Conservation (phyloP, 352 stramenopile genomes). For the Albugo laibachii region DNA sequence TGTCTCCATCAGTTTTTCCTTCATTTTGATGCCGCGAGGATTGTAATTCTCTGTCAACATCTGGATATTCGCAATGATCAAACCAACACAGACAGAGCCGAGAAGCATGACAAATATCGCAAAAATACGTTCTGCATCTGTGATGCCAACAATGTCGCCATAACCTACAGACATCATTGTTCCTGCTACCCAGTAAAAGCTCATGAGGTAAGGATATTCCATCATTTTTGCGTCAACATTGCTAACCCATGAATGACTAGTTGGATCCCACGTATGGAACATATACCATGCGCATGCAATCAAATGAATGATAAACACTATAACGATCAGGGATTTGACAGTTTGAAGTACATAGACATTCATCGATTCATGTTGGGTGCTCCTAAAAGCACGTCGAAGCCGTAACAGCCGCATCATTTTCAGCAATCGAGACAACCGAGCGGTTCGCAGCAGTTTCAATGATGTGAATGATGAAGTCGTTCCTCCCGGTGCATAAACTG, state of each 20-base stretch:
- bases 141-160: conserved; percentile 76
- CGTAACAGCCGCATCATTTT: conserved; percentile 56
- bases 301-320: conserved; percentile 66
- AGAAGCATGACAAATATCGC: conserved; percentile 71
- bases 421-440: conserved; percentile 43
- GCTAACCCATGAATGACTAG: conserved; percentile 49
- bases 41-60: conserved; percentile 86
- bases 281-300: conserved; percentile 58
- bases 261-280: conserved; percentile 66
- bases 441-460: conserved; percentile 53
- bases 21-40: conserved; percentile 42
- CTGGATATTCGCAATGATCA: conserved; percentile 86
- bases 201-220: conserved; percentile 61
- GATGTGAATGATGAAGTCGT: conserved; percentile 27
- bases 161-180: conserved; percentile 89
- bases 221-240: conserved; percentile 19
- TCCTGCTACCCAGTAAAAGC: conserved; percentile 85
- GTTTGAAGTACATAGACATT: conserved; percentile 65
- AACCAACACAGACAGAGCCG: conserved; percentile 73
- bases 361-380: conserved; percentile 48
- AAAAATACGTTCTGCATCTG: conserved; percentile 56
- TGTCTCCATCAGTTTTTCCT: conserved; percentile 51
- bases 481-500: conserved; percentile 21
- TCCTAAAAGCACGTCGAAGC: conserved; percentile 36
- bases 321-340: conserved; percentile 35